Conservation (phyloP, 2,329 filamentous ascomycete genomes). For the Pleomassaria siparia region DNA sequence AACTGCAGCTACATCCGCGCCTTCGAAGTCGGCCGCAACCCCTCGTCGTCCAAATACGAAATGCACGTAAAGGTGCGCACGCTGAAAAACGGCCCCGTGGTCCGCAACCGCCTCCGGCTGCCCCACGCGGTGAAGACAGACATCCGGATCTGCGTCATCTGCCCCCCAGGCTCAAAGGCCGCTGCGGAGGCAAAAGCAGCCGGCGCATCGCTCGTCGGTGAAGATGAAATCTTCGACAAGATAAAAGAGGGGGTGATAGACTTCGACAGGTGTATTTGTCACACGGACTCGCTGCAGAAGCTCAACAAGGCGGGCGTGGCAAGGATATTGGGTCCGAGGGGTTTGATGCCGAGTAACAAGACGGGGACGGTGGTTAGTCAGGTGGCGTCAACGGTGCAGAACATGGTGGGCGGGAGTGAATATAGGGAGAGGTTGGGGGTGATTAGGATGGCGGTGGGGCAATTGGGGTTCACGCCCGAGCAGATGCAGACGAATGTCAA, state of each 20-base stretch:
- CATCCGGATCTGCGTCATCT: conserved; percentile 86
- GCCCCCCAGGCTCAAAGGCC: conserved; percentile 74
- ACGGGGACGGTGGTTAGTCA: conserved; percentile 85
- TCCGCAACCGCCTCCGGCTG: conserved; percentile 84
- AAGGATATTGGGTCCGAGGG: conserved; percentile 80
- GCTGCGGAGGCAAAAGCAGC: conserved; percentile 73
- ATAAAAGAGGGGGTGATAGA: conserved; percentile 76
- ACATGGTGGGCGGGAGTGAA: conserved; percentile 79
- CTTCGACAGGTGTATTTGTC: conserved; percentile 89
- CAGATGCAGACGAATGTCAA: conserved; percentile 84
- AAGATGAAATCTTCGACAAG: conserved; percentile 80
- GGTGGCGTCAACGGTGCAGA: conserved; percentile 71
- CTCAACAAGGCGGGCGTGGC: conserved; percentile 81
- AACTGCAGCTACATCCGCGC: conserved; percentile 80
- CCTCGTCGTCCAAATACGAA: conserved; percentile 81
- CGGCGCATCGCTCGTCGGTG: conserved; percentile 81
- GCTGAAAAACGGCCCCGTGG: conserved; percentile 78
- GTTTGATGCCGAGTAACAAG: conserved; percentile 89
- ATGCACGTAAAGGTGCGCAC: conserved; percentile 80
- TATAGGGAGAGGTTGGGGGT: conserved; percentile 87
- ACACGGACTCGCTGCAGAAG: conserved; percentile 73
- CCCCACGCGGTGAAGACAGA: conserved; percentile 90
- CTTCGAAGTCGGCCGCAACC: conserved; percentile 81
- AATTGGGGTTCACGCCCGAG: conserved; percentile 84
- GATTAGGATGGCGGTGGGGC: conserved; percentile 85